A percentile compares a stretch with the other conserved stretches of the same genome.
Conservation (phyloP, 495 filamentous ascomycete species). For the Penicillium lagena region DNA sequence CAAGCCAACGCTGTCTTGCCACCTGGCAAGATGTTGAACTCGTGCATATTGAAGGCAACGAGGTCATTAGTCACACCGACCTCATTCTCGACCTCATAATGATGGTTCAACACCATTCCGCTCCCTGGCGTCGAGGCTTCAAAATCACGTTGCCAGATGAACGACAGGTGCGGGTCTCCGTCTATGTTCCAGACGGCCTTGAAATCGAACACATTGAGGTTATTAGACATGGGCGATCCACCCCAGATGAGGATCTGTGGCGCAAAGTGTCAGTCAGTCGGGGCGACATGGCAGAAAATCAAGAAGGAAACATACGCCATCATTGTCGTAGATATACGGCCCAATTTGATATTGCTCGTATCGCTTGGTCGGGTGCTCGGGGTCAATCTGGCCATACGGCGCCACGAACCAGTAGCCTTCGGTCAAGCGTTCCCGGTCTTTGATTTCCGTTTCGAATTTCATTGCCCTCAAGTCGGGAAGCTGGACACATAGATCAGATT, state of each 20-base stretch:
- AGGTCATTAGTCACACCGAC: conserved; percentile 34
- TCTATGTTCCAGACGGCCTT: conserved; percentile 30
- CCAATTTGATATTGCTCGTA: conserved; percentile 37
- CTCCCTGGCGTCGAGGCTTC: conserved; percentile 25
- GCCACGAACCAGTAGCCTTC: conserved; percentile 41
- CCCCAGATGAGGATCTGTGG: conserved; percentile 33
- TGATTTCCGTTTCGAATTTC: conserved; percentile 21
- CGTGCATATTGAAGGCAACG: conserved; percentile 42
- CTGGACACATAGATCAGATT: conserved; percentile 4
- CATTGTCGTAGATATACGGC: conserved; percentile 37
- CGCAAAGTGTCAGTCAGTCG: conserved; percentile 1
- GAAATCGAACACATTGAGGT: conserved; percentile 36
- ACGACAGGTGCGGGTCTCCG: conserved; percentile 35
- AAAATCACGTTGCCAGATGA: conserved; percentile 36
- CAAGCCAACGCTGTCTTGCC: conserved; percentile 38
- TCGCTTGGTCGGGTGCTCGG: conserved; percentile 16
- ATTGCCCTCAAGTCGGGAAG: conserved; percentile 25
- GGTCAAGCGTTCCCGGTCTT: conserved; percentile 16
- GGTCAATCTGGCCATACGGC: conserved; percentile 28
- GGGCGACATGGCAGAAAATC: neutral
- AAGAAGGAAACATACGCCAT: conserved; percentile 19
- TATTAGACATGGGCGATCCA: conserved; percentile 29
- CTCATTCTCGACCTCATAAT: conserved; percentile 28
- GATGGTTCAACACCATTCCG: conserved; percentile 27
- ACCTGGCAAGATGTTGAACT: conserved; percentile 39